Conservation (phyloP, 495 filamentous ascomycete genomes). For the Neurospora sp. region DNA sequence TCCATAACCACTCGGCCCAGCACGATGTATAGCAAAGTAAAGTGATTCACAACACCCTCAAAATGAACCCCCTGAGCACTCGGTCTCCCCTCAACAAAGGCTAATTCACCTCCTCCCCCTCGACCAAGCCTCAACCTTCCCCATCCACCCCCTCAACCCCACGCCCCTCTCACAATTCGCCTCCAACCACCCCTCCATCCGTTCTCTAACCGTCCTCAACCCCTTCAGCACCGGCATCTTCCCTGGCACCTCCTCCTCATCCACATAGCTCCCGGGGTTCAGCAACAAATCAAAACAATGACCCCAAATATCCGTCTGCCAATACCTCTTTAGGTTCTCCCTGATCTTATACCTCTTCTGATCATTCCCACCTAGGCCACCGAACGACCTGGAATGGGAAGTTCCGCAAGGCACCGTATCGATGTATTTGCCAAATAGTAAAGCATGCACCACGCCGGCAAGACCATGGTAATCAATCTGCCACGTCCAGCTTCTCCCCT, state of each 20-base stretch:
- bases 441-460: conserved; percentile 71
- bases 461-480: conserved; percentile 93
- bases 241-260: conserved; percentile 42
- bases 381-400: conserved; percentile 1
- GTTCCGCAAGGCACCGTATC: conserved; percentile 52
- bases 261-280: conserved; percentile 60
- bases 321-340: conserved; percentile 80
- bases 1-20: neutral
- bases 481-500: conserved; percentile 87
- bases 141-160: conserved; percentile 61
- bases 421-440: conserved; percentile 92
- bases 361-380: conserved; percentile 29
- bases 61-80: neutral
- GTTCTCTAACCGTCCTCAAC: conserved; percentile 54
- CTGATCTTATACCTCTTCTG: conserved; percentile 55
- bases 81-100: neutral
- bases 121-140: conserved; percentile 52
- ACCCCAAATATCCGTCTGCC: conserved; percentile 86
- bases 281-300: conserved; percentile 77
- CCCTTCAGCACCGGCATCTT: conserved; percentile 58
- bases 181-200: conserved; percentile 81
- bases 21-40: neutral
- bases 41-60: neutral
- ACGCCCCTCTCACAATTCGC: conserved; percentile 71
- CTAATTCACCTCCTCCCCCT: conserved; percentile 17